These are phyloP conservation scores for Ascochyta fabae DNA, from an alignment of 2,329 filamentous ascomycete genomes.

Conservation along the genomic window DNA sequence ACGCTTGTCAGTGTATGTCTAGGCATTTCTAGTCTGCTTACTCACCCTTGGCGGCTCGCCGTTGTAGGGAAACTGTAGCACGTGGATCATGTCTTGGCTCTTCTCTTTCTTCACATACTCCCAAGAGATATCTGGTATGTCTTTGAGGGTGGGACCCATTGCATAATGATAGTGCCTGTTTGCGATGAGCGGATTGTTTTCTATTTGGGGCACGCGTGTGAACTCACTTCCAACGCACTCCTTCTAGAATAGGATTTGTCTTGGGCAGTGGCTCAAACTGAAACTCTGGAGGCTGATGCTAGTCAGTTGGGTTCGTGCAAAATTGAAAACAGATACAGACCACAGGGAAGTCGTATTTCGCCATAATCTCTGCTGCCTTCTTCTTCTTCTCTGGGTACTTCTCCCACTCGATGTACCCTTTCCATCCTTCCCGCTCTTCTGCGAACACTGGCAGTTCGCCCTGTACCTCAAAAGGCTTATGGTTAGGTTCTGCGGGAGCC, in stretches of 20 bases:
- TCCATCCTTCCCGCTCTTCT: slow-evolving; percentile 56
- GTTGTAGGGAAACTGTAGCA: slow-evolving; percentile 57
- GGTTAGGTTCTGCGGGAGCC: slow-evolving; percentile 43
- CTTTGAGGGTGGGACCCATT: slow-evolving; percentile 46
- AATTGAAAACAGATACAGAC: slow-evolving; percentile 19
- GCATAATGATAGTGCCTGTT: slow-evolving; percentile 52
- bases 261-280: slow-evolving; percentile 52
- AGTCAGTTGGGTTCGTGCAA: not conserved
- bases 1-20: slow-evolving; percentile 13
- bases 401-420: slow-evolving; percentile 61
- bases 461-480: slow-evolving; percentile 34
- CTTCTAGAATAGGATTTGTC: slow-evolving; percentile 54
- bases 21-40: not conserved
- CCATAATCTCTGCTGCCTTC: slow-evolving; percentile 62
- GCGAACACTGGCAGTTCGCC: slow-evolving; percentile 46
- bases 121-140: slow-evolving; percentile 63
- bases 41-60: slow-evolving; percentile 51
- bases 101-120: slow-evolving; percentile 55
- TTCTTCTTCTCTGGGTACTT: slow-evolving; percentile 70
- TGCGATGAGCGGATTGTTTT: slow-evolving; percentile 1
- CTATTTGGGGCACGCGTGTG: too few species aligned
- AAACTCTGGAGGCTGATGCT: slow-evolving; percentile 51
- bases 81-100: slow-evolving; percentile 55
- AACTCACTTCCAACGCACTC: slow-evolving; percentile 53
- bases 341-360: slow-evolving; percentile 58